Evolutionary conservation across 345 rosid genomes (phyloP).

Genomic region (Eutrema heterophyllum): DNA sequence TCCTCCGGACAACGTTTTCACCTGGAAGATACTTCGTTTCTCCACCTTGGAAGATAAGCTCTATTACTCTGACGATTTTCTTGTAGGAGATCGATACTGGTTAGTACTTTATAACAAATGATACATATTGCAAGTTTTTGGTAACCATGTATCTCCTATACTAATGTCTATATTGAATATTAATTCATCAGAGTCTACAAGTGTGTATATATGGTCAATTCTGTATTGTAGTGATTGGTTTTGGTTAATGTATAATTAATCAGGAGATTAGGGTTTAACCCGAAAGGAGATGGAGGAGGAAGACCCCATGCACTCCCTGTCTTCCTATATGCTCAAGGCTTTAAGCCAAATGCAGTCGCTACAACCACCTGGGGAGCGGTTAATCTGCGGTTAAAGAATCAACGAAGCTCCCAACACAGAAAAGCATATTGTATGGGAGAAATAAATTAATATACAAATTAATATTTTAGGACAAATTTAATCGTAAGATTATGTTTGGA

Average conservation of each 20-base stretch:
- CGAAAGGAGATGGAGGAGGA: conserved; percentile 26
- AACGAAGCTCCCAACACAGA: conserved; percentile 10
- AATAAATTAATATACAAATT: background rate
- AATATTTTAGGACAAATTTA: background rate
- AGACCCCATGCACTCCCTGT: conserved; percentile 17
- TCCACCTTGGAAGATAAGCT: conserved; percentile 17
- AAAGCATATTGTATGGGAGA: conserved; percentile 11
- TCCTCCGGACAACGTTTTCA: conserved; percentile 21
- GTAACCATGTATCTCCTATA: background rate
- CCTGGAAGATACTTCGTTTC: conserved; percentile 34
- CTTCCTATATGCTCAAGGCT: conserved; percentile 16
- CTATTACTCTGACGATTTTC: conserved; percentile 16
- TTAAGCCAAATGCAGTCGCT: conserved; percentile 2
- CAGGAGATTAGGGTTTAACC: conserved; percentile 32
- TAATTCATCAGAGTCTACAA: background rate
- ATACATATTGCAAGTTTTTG: background rate
- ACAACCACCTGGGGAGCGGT: conserved; percentile 30
- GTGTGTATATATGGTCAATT: background rate
- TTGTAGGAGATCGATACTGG: conserved; percentile 34
- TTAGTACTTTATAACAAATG: conserved; percentile 2
- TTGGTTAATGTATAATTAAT: background rate
- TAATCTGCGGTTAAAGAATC: conserved; percentile 26
- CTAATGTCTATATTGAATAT: background rate
- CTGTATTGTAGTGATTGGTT: background rate
- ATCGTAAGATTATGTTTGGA: background rate